Evolutionary conservation across 208 protist genomes (phyloP), one percentile per base, ranked within the genome.

Genomic region (Acanthamoeba triangularis): DNA sequence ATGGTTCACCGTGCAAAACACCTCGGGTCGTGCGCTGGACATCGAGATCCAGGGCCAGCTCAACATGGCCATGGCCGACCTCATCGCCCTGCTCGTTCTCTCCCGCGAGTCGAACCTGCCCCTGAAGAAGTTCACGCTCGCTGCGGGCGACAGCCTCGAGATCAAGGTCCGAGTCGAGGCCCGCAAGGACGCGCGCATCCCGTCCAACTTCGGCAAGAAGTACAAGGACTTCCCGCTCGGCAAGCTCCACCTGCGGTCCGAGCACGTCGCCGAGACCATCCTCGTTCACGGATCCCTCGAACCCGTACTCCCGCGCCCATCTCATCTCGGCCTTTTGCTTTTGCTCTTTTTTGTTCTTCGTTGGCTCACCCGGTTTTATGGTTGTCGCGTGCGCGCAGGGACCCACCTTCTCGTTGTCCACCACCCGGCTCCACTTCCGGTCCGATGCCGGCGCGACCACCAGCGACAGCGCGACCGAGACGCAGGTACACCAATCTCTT

Each of bases 201-300:
- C 88, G 25, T 20, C 49, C 54, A 59, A 93, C 61, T 76, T 67
- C 20, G 88, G 88, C 56, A 93, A 93, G 44, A 93, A 93, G 65
- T 93, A 93, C 88, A 93, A 93, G 35, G 88, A 78, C 37, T 93
- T 52, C 20, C 88, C 88, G 2, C 41, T 93, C n/a, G 88, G 88
- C 33, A 93, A 93, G 44, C 41, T 93, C 30, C 63, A 78, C 44
- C 61, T 93, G 61, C 88, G 63, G 6, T 93, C 61, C 37, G 88
- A 67, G 88, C 54, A 93, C 44, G 54, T 93, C 33, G 63, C 88
- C 10, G 88, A 93, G 61, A 93, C 88, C 63, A 76, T 93, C 44
- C 63, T 67, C 44, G 25, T 93, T 23, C 88, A 93, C 44, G 88
- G 88, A 18, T 67, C 88, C 56, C 33, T 90, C 56, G 82, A 90